These are phyloP conservation scores for Rubus parviflorus DNA, from an alignment of 306 rosid species.

Conservation along the genomic window DNA sequence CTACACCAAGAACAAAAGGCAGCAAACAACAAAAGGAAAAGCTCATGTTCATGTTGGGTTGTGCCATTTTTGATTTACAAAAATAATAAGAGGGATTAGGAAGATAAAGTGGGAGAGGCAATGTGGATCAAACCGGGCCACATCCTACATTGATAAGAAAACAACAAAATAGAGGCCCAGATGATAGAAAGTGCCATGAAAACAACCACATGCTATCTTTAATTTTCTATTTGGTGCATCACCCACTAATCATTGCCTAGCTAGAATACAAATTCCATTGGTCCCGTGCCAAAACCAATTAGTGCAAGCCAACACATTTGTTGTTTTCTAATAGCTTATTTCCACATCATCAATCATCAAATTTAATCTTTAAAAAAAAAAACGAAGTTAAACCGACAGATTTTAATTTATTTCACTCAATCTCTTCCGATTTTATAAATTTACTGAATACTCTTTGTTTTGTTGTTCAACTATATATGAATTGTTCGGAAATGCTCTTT, in stretches of 20 bases:
- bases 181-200: conserved; percentile 54
- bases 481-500: too few relatives aligned
- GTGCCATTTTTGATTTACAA: neutral
- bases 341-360: conserved; percentile 21
- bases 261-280: conserved; percentile 54
- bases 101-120: conserved; percentile 28
- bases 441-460: neutral
- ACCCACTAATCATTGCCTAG: conserved; percentile 71
- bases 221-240: conserved; percentile 53
- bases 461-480: too few relatives aligned
- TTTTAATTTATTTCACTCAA: too few relatives aligned
- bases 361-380: too few relatives aligned
- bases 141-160: conserved; percentile 25
- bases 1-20: neutral
- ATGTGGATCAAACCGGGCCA: conserved; percentile 67
- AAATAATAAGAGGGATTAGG: neutral
- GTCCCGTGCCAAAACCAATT: conserved; percentile 58
- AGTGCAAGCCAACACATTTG: conserved; percentile 38
- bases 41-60: neutral
- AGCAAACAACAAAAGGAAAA: neutral
- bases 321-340: conserved; percentile 32
- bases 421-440: too few relatives aligned
- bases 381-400: too few relatives aligned
- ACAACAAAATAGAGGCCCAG: conserved; percentile 33
- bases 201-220: conserved; percentile 55